Conservation (phyloP, 805 yeast genomes). For the Lachancea waltii region DNA sequence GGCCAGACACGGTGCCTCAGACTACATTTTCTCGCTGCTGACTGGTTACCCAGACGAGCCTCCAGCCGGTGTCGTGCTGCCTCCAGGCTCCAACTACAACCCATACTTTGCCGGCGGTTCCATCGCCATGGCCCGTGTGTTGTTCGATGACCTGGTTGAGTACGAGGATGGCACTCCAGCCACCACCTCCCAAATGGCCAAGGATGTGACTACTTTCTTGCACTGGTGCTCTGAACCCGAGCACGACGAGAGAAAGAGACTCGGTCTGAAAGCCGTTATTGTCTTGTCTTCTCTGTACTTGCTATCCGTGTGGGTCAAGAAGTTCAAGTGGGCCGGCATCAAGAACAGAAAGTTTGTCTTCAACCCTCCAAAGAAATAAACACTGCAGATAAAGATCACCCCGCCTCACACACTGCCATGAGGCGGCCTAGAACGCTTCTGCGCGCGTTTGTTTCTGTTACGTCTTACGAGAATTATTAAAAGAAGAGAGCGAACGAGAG, state of each 20-base stretch:
- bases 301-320: slow-evolving; percentile 85
- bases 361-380: slow-evolving; percentile 79
- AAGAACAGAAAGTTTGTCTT: slow-evolving; percentile 91
- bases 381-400: not conserved
- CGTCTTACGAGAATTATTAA: slow-evolving; percentile 7
- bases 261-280: slow-evolving; percentile 88
- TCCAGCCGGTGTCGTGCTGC: slow-evolving; percentile 92
- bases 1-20: slow-evolving; percentile 98
- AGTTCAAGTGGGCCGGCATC: slow-evolving; percentile 96
- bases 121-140: slow-evolving; percentile 98
- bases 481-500: slow-evolving; percentile 2
- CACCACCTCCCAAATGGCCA: slow-evolving; percentile 97
- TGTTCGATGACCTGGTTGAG: slow-evolving; percentile 95
- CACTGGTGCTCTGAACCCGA: slow-evolving; percentile 99
- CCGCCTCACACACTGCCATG: too few species aligned
- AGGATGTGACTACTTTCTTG: slow-evolving; percentile 92
- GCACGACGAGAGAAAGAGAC: slow-evolving; percentile 95
- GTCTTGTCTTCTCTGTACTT: slow-evolving; percentile 73
- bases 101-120: slow-evolving; percentile 99
- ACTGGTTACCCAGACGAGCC: slow-evolving; percentile 99
- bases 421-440: too few species aligned
- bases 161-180: slow-evolving; percentile 99
- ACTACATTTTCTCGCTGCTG: slow-evolving; percentile 87
- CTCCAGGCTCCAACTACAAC: slow-evolving; percentile 95
- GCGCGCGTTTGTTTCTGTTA: slow-evolving; percentile 4